Conservation (phyloP, 1,284 basidiomycete genomes). For the Sporisorium scitamineum region DNA sequence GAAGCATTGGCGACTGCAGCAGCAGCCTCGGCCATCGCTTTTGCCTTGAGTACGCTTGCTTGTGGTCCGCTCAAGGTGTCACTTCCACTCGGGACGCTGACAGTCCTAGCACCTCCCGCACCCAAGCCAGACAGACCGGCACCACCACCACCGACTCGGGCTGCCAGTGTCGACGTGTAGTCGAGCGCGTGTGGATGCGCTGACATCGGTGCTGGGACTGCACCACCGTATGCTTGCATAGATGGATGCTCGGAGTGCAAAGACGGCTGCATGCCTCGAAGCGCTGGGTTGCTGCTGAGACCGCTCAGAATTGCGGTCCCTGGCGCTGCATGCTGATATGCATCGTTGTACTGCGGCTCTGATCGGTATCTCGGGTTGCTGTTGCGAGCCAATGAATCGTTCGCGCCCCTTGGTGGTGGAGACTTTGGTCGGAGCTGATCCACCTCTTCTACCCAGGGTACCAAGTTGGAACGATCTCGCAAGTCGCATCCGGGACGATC, state of each 20-base stretch:
- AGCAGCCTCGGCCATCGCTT: constrained; percentile 32
- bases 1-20: constrained; percentile 11
- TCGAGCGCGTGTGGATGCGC: not conserved
- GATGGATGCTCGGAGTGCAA: constrained; percentile 4
- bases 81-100: constrained; percentile 62
- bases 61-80: constrained; percentile 66
- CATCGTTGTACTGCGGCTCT: not conserved
- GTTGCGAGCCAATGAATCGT: constrained; percentile 1
- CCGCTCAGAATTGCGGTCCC: constrained; percentile 32
- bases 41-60: constrained; percentile 50
- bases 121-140: constrained; percentile 61
- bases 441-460: constrained; percentile 55
- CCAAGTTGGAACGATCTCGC: constrained; percentile 53
- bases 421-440: constrained; percentile 63
- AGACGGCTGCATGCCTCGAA: constrained; percentile 18
- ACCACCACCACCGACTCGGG: constrained; percentile 20
- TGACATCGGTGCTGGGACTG: not conserved
- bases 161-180: constrained; percentile 2
- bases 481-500: constrained; percentile 62
- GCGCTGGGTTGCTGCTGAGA: constrained; percentile 31
- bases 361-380: not conserved
- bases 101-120: constrained; percentile 59
- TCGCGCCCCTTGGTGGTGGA: constrained; percentile 41
- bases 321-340: not conserved
- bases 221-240: not conserved